These are phyloP conservation scores for Diplodia seriata DNA, from an alignment of 2,329 filamentous ascomycete species.

Conservation along the genomic window DNA sequence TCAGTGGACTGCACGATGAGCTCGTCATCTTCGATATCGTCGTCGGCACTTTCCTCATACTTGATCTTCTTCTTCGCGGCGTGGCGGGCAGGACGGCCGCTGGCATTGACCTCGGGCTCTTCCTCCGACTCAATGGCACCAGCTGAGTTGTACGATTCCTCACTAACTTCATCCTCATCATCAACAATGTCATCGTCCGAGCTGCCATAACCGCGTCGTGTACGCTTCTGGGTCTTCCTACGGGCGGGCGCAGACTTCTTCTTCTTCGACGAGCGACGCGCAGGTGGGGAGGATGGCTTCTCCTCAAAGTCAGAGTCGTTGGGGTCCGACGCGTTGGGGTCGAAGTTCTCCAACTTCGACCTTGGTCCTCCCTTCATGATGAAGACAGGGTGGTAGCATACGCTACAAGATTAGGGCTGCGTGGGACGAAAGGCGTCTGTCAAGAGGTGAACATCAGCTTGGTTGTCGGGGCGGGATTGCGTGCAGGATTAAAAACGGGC, in stretches of 20 bases:
- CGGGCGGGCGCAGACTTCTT: conserved; percentile 42
- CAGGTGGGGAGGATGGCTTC: conserved; percentile 31
- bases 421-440: conserved; percentile 4
- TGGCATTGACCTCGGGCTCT: conserved; percentile 62
- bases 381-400: not conserved
- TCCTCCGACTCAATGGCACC: conserved; percentile 38
- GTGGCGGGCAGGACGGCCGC: conserved; percentile 62
- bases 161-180: conserved; percentile 57
- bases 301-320: conserved; percentile 47
- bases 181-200: conserved; percentile 45
- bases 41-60: conserved; percentile 63
- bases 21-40: conserved; percentile 50
- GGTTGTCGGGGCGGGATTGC: not conserved
- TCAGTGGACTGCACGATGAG: conserved; percentile 15
- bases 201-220: conserved; percentile 44
- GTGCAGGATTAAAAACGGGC: not conserved
- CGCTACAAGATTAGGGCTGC: not conserved
- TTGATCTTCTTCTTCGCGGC: conserved; percentile 62
- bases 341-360: conserved; percentile 46
- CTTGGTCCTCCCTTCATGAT: conserved; percentile 45
- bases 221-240: conserved; percentile 45
- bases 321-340: conserved; percentile 49
- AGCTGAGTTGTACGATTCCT: conserved; percentile 48
- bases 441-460: conserved; percentile 5
- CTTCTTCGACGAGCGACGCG: conserved; percentile 35